Percentiles rank a stretch among this genome's conserved stretches.
These are phyloP conservation scores for Diplosphaera chodatii DNA, from an alignment of 139 green algal species.

Conservation along the genomic window DNA sequence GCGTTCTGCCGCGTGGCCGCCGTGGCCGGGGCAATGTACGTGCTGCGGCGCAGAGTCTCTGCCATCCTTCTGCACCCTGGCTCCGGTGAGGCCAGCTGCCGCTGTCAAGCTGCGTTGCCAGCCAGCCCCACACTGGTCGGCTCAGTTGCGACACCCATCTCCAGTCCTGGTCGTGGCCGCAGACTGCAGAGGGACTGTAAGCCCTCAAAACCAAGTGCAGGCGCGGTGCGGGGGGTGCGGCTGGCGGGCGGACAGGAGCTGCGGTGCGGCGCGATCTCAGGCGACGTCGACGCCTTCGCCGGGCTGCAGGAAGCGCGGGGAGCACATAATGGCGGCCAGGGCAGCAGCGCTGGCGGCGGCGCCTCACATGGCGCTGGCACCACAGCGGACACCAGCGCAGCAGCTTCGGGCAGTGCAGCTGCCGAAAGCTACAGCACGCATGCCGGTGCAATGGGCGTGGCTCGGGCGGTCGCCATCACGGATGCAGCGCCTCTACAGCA, in stretches of 20 bases:
- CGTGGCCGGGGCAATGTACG: conserved; percentile 45
- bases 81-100: too few species aligned
- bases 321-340: not conserved
- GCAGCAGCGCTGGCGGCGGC: not conserved
- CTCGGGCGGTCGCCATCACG: not conserved
- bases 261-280: not conserved
- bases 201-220: too few species aligned
- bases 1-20: conserved; percentile 26
- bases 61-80: conserved; percentile 14
- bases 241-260: conserved; percentile 8
- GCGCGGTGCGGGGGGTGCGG: not conserved
- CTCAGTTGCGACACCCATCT: too few species aligned
- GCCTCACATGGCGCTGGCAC: not conserved
- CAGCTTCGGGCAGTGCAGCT: not conserved
- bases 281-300: not conserved
- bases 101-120: too few species aligned
- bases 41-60: conserved; percentile 30
- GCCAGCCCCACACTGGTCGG: too few species aligned
- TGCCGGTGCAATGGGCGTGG: not conserved
- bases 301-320: not conserved
- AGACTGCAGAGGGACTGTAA: too few species aligned
- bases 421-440: too few species aligned
- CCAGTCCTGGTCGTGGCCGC: too few species aligned
- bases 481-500: not conserved
- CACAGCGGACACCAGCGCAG: too few species aligned